Evolutionary conservation across 495 filamentous ascomycete genomes (phyloP), one percentile per base, ranked within the genome.

Genomic region (Paragyromitra xinjiangensis): DNA sequence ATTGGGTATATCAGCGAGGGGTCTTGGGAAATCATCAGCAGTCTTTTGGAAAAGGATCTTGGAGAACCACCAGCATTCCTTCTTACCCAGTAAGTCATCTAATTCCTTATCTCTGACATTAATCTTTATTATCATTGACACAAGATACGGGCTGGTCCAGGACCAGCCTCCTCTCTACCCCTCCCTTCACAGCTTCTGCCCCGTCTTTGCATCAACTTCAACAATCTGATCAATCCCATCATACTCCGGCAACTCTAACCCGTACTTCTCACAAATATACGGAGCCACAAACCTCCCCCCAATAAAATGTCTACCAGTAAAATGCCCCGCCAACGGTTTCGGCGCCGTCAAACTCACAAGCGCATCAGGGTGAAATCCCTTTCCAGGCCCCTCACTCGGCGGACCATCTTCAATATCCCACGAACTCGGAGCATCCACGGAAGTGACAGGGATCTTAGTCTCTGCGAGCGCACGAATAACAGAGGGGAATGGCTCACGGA

Each of bases 401-500:
- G 94, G 95, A 0, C 95, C 95, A 2, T 84, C 85, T 79, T 97
- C 91, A 48, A 99, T 94, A 85, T 94, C 91, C 95, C 95, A 99
- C 8, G 92, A 94, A 48, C 92, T 94, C 3, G 95, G 95, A 14
- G 93, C 94, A 80, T 99, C 95, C 9, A 99, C 93, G 3, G 93
- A 91, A 6, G 95, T 89, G 5, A 98, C 92, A 0, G 94, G 92
- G 22, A 95, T 81, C 14, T 84, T 85, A n/a, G 91, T 90, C 14
- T 89, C 86, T 63, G 91, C 88, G 65, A 99, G 87, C 16, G 92
- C 90, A 44, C 87, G 85, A 79, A 99, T 94, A 24, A 97, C 91
- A 2, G 88, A 85, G 0, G 90, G 90, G 81, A 98, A 98, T 0
- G 95, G 95, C 75, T 96, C 94, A 6, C 95, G 91, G 44, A 99